phyloP scores from a whole-genome alignment of 805 yeast genomes.

The Saccharomycopsis vini region DNA sequence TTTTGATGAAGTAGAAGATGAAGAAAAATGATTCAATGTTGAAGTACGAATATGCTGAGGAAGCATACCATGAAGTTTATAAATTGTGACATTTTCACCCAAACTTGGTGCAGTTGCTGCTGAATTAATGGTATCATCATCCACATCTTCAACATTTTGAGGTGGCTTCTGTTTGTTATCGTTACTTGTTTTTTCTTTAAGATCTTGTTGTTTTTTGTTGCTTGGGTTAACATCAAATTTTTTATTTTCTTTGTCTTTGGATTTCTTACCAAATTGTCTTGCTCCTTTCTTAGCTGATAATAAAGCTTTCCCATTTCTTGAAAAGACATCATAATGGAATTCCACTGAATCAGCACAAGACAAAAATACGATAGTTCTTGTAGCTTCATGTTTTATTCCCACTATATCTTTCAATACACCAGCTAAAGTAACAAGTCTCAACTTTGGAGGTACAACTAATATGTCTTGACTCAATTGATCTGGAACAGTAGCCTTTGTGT shows the following conservation, averaged over 20 bases:
- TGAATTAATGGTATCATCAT: constrained; percentile 1
- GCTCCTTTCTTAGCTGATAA: constrained; percentile 13
- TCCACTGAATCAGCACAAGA: constrained; percentile 97
- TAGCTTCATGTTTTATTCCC: constrained; percentile 22
- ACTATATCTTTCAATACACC: constrained; percentile 51
- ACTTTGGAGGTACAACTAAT: constrained; percentile 84
- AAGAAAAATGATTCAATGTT: constrained; percentile 55
- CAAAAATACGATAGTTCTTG: constrained; percentile 67
- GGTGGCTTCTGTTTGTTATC: not conserved
- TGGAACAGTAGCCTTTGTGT: constrained; percentile 52
- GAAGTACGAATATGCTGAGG: constrained; percentile 76
- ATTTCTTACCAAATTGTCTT: constrained; percentile 6
- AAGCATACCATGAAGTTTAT: constrained; percentile 84
- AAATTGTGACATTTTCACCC: constrained; percentile 38
- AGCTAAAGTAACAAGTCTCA: constrained; percentile 74
- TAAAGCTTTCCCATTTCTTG: constrained; percentile 44
- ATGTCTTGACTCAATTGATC: constrained; percentile 80
- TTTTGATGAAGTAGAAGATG: constrained; percentile 29
- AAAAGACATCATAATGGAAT: constrained; percentile 73
- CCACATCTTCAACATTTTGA: not conserved
- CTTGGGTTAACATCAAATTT: too few species aligned
- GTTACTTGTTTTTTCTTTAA: not conserved
- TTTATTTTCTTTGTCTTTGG: constrained; percentile 19
- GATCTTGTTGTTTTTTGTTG: too few species aligned
- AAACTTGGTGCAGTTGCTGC: constrained; percentile 44